Base-by-base conservation (phyloP, 306 rosid genomes). In the Malus asiatica region DNA sequence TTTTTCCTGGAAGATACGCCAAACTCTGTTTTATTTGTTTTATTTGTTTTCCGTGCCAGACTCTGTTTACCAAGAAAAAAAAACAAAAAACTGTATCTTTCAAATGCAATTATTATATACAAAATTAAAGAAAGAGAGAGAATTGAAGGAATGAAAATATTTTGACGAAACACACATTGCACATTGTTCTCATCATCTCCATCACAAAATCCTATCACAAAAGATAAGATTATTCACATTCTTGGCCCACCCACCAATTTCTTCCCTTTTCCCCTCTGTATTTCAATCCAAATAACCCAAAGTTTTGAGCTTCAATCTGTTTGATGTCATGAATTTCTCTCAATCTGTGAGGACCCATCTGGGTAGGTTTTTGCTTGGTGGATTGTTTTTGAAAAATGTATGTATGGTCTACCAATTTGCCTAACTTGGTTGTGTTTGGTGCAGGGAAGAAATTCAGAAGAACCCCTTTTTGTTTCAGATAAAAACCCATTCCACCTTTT, bases 371-470 rank as follows among this genome's bases (percentile, higher is more conserved):
- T 73, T 25, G 2, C 18, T 61, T 74, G 45, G 29, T 19, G 45
- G 30, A 3, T 60, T 30, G 4, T 14, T 23, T 42, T 38, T 51
- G 8, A n/a, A 1, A 16, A 22, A 16, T 74, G 19, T 15, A 58
- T 72, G 12, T 42, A 44, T 14, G 11, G 27, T 60, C 29, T 60
- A 27, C 42, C 44, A 46, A 40, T 23, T 73, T 60, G 13, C 18
- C 12, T 16, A 67, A 72, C 64, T 57, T 58, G 64, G 75, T 1
- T 33, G 9, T 25, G 19, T 73, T 66, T 38, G 59, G 33, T 76
- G 71, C 81, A 72, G 81, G 48, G 58, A 57, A 76, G 32, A 66
- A 75, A 12, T 32, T 63, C 30, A 32, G 63, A 30, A 57, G 66
- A n/a, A 8, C 3, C 22, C 52, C 23, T 15, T 72, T 57, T 8